Evolutionary conservation across 345 rosid species (phyloP), one percentile per base, ranked within the genome.

Genomic region (Boechera divaricarpa): DNA sequence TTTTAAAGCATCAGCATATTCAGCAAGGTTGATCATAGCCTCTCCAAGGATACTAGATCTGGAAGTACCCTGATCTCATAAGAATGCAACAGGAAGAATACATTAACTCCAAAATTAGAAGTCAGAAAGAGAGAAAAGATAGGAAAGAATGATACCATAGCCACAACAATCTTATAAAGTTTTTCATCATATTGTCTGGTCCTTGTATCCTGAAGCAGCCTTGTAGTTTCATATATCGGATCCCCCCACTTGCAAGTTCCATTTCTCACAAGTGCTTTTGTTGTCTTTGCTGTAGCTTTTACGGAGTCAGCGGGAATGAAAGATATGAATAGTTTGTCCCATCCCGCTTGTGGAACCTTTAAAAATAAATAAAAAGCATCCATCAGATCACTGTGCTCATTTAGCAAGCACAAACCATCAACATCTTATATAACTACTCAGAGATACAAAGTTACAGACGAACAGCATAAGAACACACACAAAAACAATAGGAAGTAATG

Each of bases 221-320:
- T 88, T 2, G 99, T 92, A 52, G 96, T 89, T 84, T 95, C 99
- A 67, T 95, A 95, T 77, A 95, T 92, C 4, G 99, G 99, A 91
- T 95, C 99, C 21, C 83, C 96, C 99, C 99, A 95, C 81, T 95
- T 95, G 86, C 99, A 95, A 44, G 88, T 84, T 78, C 98, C 97
- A 59, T 92, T 95, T 81, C 99, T 90, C 69, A 92, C 99, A 87
- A 83, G 90, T 58, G 98, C 96, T 84, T 95, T 95, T 18, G 92
- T 87, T 41, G 99, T 92, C 87, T 95, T 95, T 31, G 91, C 89
- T 10, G 96, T 90, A 63, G 93, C 89, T 86, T 95, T 95, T 62
- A 90, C 93, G 42, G 99, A 86, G 82, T 92, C 99, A 82, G 90
- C 86, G 49, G 99, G 94, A 73, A 92, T 87, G 81, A 90, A 87